Conservation (phyloP, 331 rosid genomes). For the Saraca asoca region DNA sequence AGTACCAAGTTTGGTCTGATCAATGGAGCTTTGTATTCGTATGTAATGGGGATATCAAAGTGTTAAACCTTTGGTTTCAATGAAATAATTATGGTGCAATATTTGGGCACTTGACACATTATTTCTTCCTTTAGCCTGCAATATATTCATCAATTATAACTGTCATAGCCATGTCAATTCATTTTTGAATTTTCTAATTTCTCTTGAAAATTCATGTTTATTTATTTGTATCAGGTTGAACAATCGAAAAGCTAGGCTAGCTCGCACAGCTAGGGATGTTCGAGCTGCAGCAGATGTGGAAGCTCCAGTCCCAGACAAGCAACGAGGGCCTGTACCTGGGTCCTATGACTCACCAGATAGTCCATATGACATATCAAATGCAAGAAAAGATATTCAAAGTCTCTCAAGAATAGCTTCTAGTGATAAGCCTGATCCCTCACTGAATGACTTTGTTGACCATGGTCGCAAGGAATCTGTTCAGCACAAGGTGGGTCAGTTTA, state of each 20-base stretch:
- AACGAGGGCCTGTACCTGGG: slow-evolving; percentile 44
- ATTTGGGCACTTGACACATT: background rate
- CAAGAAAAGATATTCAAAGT: slow-evolving; percentile 47
- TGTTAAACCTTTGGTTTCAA: background rate
- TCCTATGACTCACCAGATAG: slow-evolving; percentile 53
- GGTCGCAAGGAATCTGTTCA: slow-evolving; percentile 48
- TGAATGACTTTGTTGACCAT: slow-evolving; percentile 38
- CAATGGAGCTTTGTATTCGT: slow-evolving; percentile 13
- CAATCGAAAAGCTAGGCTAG: slow-evolving; percentile 92
- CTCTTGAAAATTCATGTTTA: slow-evolving; percentile 10
- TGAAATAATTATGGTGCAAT: slow-evolving; percentile 13
- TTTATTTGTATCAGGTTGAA: slow-evolving; percentile 66
- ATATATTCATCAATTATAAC: slow-evolving; percentile 3
- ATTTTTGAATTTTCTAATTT: slow-evolving; percentile 17
- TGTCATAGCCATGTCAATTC: background rate
- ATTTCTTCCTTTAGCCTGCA: slow-evolving; percentile 22
- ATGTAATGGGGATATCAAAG: background rate
- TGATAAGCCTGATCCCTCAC: slow-evolving; percentile 39
- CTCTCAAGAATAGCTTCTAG: slow-evolving; percentile 32
- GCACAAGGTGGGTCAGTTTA: slow-evolving; percentile 57
- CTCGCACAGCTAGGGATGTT: slow-evolving; percentile 75
- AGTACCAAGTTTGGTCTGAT: slow-evolving; percentile 10
- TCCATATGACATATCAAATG: slow-evolving; percentile 51
- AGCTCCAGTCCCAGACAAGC: slow-evolving; percentile 53
- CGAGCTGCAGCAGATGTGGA: slow-evolving; percentile 55